Percentiles rank a stretch among this genome's conserved stretches.
phyloP scores from a whole-genome alignment of 1,284 basidiomycete species.

The Golubevia pallescens region DNA sequence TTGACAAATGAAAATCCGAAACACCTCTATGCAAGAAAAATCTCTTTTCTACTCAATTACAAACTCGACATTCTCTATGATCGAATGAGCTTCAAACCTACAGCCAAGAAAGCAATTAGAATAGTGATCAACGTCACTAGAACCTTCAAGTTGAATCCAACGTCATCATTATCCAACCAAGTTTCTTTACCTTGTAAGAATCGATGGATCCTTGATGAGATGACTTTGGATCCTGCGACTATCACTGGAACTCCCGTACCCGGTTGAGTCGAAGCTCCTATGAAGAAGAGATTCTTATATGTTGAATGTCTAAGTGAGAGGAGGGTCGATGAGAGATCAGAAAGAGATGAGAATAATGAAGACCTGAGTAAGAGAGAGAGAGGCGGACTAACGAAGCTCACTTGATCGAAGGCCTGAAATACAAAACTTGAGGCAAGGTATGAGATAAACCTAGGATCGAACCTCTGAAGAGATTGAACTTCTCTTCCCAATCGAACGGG shows the following conservation, averaged over 20 bases:
- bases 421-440: constrained; percentile 61
- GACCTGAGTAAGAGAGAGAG: not conserved
- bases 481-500: constrained; percentile 65
- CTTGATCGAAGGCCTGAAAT: constrained; percentile 60
- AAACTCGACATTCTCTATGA: no score
- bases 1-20: no score
- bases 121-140: not conserved
- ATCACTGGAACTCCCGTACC: constrained; percentile 63
- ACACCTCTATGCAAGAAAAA: no score
- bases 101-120: not conserved
- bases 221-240: constrained; percentile 42
- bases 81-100: not conserved
- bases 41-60: no score
- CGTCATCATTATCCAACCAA: not conserved
- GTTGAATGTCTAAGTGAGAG: constrained; percentile 17
- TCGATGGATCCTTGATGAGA: constrained; percentile 23
- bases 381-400: constrained; percentile 24
- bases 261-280: constrained; percentile 65
- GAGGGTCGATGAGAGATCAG: not conserved
- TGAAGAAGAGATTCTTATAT: constrained; percentile 62
- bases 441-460: constrained; percentile 65
- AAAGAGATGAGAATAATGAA: not conserved
- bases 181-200: not conserved
- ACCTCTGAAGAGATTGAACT: constrained; percentile 65
- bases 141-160: not conserved